These are phyloP conservation scores for Achlya hypogyna DNA, from an alignment of 352 stramenopile species.

Conservation along the genomic window DNA sequence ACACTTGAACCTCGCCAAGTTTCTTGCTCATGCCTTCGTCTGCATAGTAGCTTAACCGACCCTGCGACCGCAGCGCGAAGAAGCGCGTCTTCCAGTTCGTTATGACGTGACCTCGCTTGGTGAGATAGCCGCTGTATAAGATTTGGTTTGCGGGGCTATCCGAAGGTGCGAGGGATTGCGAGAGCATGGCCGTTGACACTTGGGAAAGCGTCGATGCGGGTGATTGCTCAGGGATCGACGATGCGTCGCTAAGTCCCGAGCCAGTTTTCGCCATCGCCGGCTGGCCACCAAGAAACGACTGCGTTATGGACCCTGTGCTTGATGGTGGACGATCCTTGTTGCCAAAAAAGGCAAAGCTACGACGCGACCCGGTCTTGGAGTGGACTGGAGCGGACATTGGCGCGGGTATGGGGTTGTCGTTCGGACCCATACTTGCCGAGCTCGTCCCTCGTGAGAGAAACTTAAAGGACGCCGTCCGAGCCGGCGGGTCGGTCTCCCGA, in stretches of 20 bases:
- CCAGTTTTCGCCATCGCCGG: not conserved
- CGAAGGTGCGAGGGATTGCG: not conserved
- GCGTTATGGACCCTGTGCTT: not conserved
- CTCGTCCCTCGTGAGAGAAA: not conserved
- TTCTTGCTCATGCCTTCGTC: slow-evolving; percentile 78
- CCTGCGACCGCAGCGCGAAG: slow-evolving; percentile 64
- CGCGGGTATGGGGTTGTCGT: not conserved
- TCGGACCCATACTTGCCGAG: slow-evolving; percentile 8
- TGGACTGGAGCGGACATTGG: not conserved
- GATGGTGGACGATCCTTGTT: not conserved
- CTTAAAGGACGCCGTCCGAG: not conserved
- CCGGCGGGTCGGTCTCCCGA: not conserved
- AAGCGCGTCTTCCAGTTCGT: slow-evolving; percentile 88
- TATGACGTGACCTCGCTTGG: slow-evolving; percentile 81
- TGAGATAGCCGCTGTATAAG: slow-evolving; percentile 50
- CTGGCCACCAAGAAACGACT: not conserved
- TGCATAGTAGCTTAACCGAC: slow-evolving; percentile 79
- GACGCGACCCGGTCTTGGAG: slow-evolving; percentile 2
- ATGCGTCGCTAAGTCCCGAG: not conserved
- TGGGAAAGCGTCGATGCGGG: not conserved
- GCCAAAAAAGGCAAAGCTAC: slow-evolving; percentile 20
- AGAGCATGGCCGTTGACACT: not conserved
- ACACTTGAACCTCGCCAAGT: slow-evolving; percentile 76
- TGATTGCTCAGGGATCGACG: not conserved
- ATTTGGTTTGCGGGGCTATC: not conserved